phyloP scores from a whole-genome alignment of 768 basidiomycete genomes.

The Phylloporus rhodoxanthus region DNA sequence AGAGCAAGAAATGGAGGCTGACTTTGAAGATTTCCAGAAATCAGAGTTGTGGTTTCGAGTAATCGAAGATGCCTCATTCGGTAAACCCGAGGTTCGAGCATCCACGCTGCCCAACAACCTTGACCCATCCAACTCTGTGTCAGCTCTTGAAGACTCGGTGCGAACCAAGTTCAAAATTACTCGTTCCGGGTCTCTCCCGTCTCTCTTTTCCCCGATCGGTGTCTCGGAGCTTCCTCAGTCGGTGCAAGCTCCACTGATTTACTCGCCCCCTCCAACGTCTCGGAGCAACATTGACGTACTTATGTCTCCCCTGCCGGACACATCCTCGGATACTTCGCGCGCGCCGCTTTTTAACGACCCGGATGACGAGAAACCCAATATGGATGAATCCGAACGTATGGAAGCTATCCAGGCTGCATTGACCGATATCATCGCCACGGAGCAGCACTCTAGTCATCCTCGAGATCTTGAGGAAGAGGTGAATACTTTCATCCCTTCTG shows the following conservation, averaged over 20 bases:
- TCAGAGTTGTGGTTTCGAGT: slow-evolving; percentile 94
- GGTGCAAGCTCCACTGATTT: slow-evolving; percentile 16
- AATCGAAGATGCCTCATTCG: slow-evolving; percentile 56
- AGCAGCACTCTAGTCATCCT: slow-evolving; percentile 43
- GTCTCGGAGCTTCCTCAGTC: slow-evolving; percentile 12
- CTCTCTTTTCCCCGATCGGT: slow-evolving; percentile 18
- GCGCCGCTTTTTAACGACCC: slow-evolving; percentile 80
- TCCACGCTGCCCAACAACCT: slow-evolving; percentile 1
- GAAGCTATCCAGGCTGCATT: slow-evolving; percentile 95
- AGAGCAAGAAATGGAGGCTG: slow-evolving; percentile 84
- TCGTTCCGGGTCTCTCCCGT: slow-evolving; percentile 36
- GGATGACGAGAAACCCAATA: slow-evolving; percentile 48
- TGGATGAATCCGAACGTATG: slow-evolving; percentile 77
- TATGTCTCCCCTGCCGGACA: slow-evolving; percentile 63
- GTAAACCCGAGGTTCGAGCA: slow-evolving; percentile 7
- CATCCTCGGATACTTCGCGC: slow-evolving; percentile 48
- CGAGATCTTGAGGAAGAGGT: slow-evolving; percentile 7
- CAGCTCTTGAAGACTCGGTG: not conserved
- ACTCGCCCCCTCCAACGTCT: slow-evolving; percentile 17
- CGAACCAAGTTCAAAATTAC: slow-evolving; percentile 13
- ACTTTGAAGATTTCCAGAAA: slow-evolving; percentile 82
- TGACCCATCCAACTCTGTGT: slow-evolving; percentile 6
- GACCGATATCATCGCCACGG: slow-evolving; percentile 90
- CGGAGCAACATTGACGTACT: slow-evolving; percentile 68
- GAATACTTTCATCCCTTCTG: slow-evolving; percentile 4